Conservation (phyloP, 352 stramenopile genomes). For the Pythium phragmiticola region DNA sequence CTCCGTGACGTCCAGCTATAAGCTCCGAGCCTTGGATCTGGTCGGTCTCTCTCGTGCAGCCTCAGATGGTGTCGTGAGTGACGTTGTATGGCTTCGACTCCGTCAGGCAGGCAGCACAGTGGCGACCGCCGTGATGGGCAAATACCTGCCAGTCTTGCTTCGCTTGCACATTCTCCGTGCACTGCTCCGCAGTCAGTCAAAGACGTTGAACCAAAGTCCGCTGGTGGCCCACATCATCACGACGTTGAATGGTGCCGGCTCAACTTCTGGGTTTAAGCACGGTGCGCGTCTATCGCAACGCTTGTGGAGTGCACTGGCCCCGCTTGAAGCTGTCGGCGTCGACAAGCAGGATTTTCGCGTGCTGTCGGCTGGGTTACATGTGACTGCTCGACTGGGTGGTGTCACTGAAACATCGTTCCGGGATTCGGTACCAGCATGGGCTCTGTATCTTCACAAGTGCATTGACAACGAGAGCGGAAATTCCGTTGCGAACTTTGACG, state of each 20-base stretch:
- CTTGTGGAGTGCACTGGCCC: constrained; percentile 5
- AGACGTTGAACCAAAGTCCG: neutral
- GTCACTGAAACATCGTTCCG: constrained; percentile 7
- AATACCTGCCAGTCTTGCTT: constrained; percentile 3
- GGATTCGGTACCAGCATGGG: constrained; percentile 6
- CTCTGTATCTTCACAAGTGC: neutral
- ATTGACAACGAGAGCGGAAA: neutral
- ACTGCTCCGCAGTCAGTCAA: neutral
- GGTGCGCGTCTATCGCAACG: neutral
- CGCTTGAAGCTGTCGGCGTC: neutral
- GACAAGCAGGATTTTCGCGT: constrained; percentile 3
- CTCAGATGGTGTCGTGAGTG: neutral
- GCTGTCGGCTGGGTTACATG: constrained; percentile 18
- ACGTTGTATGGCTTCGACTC: neutral
- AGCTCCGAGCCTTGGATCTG: constrained; percentile 14
- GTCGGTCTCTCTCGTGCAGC: neutral
- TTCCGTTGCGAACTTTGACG: neutral
- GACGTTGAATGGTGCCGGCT: constrained; percentile 7
- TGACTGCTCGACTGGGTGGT: constrained; percentile 15
- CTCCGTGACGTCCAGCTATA: neutral
- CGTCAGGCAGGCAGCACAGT: constrained; percentile 1
- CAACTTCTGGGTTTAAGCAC: neutral
- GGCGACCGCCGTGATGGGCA: neutral
- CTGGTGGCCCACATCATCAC: constrained; percentile 6
- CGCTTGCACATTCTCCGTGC: constrained; percentile 11